These are phyloP conservation scores for Lipomyces orientalis DNA, from an alignment of 805 yeast species.

Conservation along the genomic window DNA sequence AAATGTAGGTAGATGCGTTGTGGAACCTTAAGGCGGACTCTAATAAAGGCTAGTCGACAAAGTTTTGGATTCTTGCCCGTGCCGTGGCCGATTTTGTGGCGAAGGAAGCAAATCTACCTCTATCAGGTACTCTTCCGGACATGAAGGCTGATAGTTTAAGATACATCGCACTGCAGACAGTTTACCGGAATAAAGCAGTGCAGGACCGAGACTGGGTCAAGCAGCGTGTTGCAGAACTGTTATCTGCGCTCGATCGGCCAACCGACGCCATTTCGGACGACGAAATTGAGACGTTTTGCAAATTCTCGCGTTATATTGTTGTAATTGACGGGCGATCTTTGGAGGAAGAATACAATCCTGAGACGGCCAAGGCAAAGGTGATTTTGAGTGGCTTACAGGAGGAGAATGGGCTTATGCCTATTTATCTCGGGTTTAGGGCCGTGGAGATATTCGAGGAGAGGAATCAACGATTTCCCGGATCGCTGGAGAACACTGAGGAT, in stretches of 20 bases:
- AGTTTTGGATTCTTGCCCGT: slow-evolving; percentile 67
- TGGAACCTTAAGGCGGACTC: background rate
- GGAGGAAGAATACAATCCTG: slow-evolving; percentile 30
- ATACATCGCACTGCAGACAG: slow-evolving; percentile 61
- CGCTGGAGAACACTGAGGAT: slow-evolving; percentile 17
- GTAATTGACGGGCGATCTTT: slow-evolving; percentile 54
- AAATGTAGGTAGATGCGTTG: slow-evolving; percentile 6
- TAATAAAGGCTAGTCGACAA: slow-evolving; percentile 24
- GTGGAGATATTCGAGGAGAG: slow-evolving; percentile 38
- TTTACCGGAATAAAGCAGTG: slow-evolving; percentile 63
- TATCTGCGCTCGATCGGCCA: slow-evolving; percentile 44
- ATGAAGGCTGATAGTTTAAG: slow-evolving; percentile 78
- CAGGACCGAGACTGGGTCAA: slow-evolving; percentile 55
- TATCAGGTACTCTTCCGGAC: slow-evolving; percentile 80
- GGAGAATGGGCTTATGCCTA: slow-evolving; percentile 35
- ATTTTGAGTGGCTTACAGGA: slow-evolving; percentile 27
- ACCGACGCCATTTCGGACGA: slow-evolving; percentile 46
- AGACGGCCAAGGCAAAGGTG: slow-evolving; percentile 14
- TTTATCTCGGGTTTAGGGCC: slow-evolving; percentile 41
- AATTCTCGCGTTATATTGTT: slow-evolving; percentile 60
- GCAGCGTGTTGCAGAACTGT: slow-evolving; percentile 44
- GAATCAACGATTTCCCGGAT: slow-evolving; percentile 27
- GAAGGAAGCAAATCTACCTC: slow-evolving; percentile 55
- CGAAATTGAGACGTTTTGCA: slow-evolving; percentile 59
- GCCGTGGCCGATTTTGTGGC: slow-evolving; percentile 61